Conservation (phyloP, 2,329 filamentous ascomycete species). For the Cyphellophora europaea region DNA sequence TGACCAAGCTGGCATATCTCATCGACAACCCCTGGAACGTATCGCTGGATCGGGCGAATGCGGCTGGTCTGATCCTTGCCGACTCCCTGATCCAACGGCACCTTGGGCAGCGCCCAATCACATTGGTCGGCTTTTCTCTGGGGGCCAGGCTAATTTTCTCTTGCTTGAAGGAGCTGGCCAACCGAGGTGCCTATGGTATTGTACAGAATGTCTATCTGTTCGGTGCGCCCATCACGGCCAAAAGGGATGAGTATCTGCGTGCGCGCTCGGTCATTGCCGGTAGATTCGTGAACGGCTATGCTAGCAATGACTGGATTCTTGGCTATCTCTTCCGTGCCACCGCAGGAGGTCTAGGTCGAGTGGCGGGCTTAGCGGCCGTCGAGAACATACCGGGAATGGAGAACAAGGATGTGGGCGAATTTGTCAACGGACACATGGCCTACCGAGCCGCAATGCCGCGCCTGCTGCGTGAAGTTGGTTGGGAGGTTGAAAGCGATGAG, state of each 20-base stretch:
- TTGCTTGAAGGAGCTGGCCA: constrained; percentile 76
- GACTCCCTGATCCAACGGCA: constrained; percentile 90
- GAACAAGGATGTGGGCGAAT: constrained; percentile 77
- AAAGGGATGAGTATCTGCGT: constrained; percentile 77
- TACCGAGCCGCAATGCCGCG: constrained; percentile 89
- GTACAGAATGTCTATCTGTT: constrained; percentile 95
- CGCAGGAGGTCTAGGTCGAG: constrained; percentile 76
- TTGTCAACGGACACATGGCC: constrained; percentile 89
- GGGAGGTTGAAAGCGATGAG: constrained; percentile 84
- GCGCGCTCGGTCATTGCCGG: constrained; percentile 78
- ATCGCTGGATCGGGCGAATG: constrained; percentile 81
- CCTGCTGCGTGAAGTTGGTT: constrained; percentile 77
- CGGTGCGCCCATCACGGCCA: constrained; percentile 83
- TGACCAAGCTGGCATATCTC: constrained; percentile 89
- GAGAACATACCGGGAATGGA: constrained; percentile 72
- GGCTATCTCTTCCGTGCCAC: constrained; percentile 93
- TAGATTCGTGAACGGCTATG: constrained; percentile 91
- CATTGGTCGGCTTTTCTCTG: constrained; percentile 87
- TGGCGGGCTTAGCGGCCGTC: constrained; percentile 74
- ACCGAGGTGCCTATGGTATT: constrained; percentile 73
- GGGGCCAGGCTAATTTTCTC: constrained; percentile 88
- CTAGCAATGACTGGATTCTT: constrained; percentile 93
- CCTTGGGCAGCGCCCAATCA: constrained; percentile 81
- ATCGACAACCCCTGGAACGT: constrained; percentile 99
- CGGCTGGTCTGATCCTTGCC: constrained; percentile 83